Evolutionary conservation across 306 rosid species (phyloP), one percentile per base, ranked within the genome.

Genomic region (Adenanthera pavonina): DNA sequence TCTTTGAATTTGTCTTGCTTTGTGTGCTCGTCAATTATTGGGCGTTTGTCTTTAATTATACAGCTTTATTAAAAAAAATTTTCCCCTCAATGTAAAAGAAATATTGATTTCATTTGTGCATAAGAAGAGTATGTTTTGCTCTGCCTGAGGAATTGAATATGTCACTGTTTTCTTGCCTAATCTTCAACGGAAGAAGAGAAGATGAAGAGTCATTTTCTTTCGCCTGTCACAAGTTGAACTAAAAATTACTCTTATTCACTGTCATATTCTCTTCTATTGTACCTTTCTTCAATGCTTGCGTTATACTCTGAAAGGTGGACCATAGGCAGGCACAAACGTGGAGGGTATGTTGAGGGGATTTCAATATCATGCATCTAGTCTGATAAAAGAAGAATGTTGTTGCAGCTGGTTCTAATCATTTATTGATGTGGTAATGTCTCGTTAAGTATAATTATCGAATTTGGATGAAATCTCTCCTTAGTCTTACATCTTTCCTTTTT

Each of bases 201-300:
- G 77, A 35, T 51, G 59, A 43, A 34, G 46, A 6, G 64, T 72
- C 48, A 35, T 17, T 9, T 51, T 72, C 30, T 51, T 72, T 51
- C 16, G 11, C 44, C 60, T 16, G 30, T 72, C 62, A 51, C 2
- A 72, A 8, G 5, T 12, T 72, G 77, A 72, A 51, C 46, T 51
- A 33, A 6, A 47, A 30, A 6, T 46, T 68, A 12, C 13, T 20
- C 10, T 19, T 17, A 47, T 2, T 25, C 15, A 49, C 25, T 72
- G 13, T 6, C 5, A 70, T 48, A 34, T 3, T 46, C 72, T 38
- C 52, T 40, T 40, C 17, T 43, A 5, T 19, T 25, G 53, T 43
- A 9, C 53, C 4, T 68, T 43, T 41, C 52, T 68, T 44, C 53
- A 9, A 68, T 68, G 73, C 73, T n/a, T 68, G 73, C n/a, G 49